Evolutionary conservation across 139 green algal genomes (phyloP).

Genomic region (Volvox africanus): DNA sequence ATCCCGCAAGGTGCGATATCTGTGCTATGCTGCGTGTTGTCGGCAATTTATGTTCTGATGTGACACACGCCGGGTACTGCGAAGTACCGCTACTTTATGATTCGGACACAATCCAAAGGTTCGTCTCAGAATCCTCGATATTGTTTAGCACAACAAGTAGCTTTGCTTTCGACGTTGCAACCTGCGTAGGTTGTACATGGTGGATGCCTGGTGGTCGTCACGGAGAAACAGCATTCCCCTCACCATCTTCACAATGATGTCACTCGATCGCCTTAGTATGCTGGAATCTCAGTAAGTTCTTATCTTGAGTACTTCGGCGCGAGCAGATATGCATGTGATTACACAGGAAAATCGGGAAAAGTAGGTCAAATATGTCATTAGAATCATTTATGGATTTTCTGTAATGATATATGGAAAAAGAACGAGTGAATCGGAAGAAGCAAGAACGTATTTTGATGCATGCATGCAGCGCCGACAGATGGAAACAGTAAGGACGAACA

Average conservation of each 20-base stretch:
- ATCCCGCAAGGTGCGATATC: background rate
- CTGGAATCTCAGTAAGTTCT: background rate
- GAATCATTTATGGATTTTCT: no score
- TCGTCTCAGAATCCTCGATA: background rate
- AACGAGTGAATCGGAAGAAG: no score
- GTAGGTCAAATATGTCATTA: background rate
- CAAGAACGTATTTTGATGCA: no score
- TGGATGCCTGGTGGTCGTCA: background rate
- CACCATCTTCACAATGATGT: background rate
- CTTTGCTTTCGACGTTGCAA: background rate
- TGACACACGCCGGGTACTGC: background rate
- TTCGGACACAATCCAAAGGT: background rate
- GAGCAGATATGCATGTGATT: background rate
- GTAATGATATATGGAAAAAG: no score
- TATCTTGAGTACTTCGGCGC: background rate
- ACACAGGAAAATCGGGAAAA: background rate
- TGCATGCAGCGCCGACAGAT: no score
- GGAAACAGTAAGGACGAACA: no score
- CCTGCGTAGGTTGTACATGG: background rate
- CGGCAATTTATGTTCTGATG: background rate
- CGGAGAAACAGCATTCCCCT: background rate
- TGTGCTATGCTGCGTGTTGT: background rate
- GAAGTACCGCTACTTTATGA: no score
- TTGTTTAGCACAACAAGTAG: background rate
- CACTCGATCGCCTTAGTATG: background rate